Percentiles rank a stretch among this genome's conserved stretches.
phyloP scores from a whole-genome alignment of 2,329 filamentous ascomycete species.

The Diaporthe sp. region DNA sequence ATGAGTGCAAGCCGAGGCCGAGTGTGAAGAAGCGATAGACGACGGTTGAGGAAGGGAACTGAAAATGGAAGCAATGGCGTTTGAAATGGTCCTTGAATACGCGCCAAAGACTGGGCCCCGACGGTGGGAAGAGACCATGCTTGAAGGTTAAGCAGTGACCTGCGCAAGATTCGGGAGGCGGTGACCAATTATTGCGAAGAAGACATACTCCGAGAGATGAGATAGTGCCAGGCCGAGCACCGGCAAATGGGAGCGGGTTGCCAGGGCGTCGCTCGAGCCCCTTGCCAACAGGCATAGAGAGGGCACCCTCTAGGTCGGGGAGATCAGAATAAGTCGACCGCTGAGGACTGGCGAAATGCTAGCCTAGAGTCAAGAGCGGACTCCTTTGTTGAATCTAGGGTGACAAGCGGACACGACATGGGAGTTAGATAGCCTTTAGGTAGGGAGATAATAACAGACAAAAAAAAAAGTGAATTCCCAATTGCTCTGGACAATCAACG shows the following conservation, averaged over 20 bases:
- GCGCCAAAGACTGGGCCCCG: not conserved
- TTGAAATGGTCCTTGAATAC: not conserved
- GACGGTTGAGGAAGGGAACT: not conserved
- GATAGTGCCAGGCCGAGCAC: not conserved
- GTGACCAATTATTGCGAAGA: not conserved
- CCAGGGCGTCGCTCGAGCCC: not conserved
- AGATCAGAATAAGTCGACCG: not conserved
- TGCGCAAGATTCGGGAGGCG: not conserved
- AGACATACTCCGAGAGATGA: not conserved
- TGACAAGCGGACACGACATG: not conserved
- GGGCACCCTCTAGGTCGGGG: not conserved
- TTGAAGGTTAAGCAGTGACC: not conserved
- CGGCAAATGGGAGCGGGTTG: not conserved
- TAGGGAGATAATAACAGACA: slow-evolving; percentile 11
- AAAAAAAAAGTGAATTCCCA: not conserved
- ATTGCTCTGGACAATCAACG: not conserved
- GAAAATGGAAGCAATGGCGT: slow-evolving; percentile 5
- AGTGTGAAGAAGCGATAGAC: slow-evolving; percentile 71
- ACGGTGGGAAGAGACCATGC: not conserved
- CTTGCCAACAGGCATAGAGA: not conserved
- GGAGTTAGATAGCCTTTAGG: slow-evolving; percentile 15
- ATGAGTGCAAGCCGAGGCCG: slow-evolving; percentile 74
- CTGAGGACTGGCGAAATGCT: not conserved
- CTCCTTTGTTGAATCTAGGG: not conserved
- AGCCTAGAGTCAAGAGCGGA: not conserved